These are phyloP conservation scores for Phycomyces nitens DNA, from an alignment of 192 early-diverging fungal species.

Conservation along the genomic window DNA sequence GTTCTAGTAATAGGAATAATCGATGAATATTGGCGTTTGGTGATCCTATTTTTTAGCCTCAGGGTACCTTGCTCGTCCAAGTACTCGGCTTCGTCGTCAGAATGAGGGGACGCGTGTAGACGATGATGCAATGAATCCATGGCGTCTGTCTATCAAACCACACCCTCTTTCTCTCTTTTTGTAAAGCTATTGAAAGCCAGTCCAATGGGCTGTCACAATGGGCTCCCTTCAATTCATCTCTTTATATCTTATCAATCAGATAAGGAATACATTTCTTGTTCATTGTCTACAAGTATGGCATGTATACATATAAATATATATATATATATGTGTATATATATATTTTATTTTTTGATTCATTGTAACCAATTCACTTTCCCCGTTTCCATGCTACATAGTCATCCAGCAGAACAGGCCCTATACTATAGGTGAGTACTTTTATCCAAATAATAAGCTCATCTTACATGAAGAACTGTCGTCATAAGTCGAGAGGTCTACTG, in stretches of 20 bases:
- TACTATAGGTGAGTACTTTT: background rate
- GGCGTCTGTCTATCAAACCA: background rate
- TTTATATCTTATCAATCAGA: too few relatives aligned
- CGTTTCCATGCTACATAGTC: constrained; percentile 29
- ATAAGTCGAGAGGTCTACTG: constrained; percentile 13
- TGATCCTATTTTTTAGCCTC: too few relatives aligned
- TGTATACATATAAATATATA: too few relatives aligned
- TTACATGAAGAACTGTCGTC: constrained; percentile 33
- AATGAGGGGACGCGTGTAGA: background rate
- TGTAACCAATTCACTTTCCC: too few relatives aligned
- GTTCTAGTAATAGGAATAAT: background rate
- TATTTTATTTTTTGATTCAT: too few relatives aligned
- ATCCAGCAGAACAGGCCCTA: constrained; percentile 30
- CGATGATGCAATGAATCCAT: background rate
- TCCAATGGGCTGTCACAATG: background rate
- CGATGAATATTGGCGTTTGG: background rate
- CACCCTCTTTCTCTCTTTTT: background rate
- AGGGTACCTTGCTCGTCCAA: constrained; percentile 16
- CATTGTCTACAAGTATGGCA: too few relatives aligned
- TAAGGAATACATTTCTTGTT: too few relatives aligned
- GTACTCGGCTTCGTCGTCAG: constrained; percentile 4
- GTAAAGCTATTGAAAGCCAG: background rate
- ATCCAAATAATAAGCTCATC: too few relatives aligned
- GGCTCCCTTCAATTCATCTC: too few relatives aligned
- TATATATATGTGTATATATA: too few relatives aligned